These are phyloP conservation scores for Spergularia bocconei DNA, from an alignment of 148 eudicot genomes.

Conservation along the genomic window DNA sequence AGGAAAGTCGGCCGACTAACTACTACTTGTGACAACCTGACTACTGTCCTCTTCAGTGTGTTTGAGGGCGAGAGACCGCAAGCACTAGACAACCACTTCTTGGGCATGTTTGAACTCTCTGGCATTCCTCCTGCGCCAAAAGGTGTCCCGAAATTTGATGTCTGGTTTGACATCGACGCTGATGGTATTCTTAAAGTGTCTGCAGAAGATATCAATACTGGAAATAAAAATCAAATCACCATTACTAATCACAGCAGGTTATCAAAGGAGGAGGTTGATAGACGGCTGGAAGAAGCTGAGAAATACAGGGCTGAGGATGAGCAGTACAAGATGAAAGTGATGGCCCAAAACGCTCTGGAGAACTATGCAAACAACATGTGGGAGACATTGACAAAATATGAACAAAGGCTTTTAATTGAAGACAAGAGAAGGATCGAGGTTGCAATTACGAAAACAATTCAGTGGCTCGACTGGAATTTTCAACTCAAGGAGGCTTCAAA, in stretches of 20 bases:
- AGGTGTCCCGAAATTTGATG: not conserved
- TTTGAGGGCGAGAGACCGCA: not conserved
- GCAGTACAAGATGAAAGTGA: not conserved
- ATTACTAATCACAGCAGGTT: not conserved
- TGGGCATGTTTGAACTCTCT: not conserved
- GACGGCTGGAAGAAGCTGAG: not conserved
- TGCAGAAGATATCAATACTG: not conserved
- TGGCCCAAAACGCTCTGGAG: not conserved
- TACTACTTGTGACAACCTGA: not conserved
- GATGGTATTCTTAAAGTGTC: not conserved
- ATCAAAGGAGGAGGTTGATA: constrained; percentile 8
- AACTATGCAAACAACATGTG: not conserved
- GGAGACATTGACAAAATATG: not conserved
- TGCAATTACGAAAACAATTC: constrained; percentile 3
- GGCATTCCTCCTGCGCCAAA: not conserved
- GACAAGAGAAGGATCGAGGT: not conserved
- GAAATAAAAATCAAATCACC: not conserved
- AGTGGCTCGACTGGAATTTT: constrained; percentile 24
- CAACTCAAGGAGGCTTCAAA: constrained; percentile 7
- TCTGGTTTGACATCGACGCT: not conserved
- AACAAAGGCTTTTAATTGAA: not conserved
- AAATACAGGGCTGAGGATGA: not conserved
- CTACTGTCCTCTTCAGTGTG: rapidly evolving
- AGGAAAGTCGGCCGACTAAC: not conserved
- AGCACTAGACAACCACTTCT: not conserved